A percentile compares a stretch with the other conserved stretches of the same genome.
Conservation (phyloP, 176 grass and related monocot genomes). For the Oryza rufipogon region DNA sequence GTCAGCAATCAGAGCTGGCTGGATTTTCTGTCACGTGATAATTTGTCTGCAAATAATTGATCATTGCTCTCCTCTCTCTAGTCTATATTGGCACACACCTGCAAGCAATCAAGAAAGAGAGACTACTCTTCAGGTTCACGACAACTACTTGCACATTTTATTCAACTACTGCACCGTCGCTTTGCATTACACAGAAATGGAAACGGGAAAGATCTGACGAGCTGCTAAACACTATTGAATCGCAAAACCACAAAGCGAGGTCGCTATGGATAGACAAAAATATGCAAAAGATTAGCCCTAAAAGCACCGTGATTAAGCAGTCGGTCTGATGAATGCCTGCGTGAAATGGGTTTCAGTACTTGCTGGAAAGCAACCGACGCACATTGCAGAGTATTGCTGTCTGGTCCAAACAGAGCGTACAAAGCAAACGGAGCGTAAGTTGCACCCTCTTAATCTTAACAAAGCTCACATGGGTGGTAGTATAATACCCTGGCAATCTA, state of each 20-base stretch:
- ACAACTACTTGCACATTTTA: not conserved
- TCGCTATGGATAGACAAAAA: constrained; percentile 2
- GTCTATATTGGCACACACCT: not conserved
- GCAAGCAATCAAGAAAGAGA: not conserved
- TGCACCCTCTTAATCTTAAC: constrained; percentile 32
- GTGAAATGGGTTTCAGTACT: constrained; percentile 14
- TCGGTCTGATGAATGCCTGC: not conserved
- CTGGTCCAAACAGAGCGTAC: constrained; percentile 26
- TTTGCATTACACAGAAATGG: constrained; percentile 16
- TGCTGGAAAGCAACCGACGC: constrained; percentile 37
- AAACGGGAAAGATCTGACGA: constrained; percentile 1
- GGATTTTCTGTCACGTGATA: not conserved
- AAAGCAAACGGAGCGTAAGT: constrained; percentile 43
- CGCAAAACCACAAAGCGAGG: not conserved
- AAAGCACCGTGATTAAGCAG: constrained; percentile 18
- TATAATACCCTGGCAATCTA: constrained; percentile 2
- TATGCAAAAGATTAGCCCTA: not conserved
- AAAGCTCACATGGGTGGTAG: constrained; percentile 34
- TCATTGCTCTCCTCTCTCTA: not conserved
- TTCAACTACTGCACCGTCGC: not conserved
- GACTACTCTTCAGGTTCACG: not conserved
- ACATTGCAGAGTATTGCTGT: not conserved
- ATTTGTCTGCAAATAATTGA: not conserved
- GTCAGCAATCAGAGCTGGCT: not conserved
- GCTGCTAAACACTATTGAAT: not conserved